phyloP scores from a whole-genome alignment of 2,329 filamentous ascomycete species.

The Stemphylium lycopersici region DNA sequence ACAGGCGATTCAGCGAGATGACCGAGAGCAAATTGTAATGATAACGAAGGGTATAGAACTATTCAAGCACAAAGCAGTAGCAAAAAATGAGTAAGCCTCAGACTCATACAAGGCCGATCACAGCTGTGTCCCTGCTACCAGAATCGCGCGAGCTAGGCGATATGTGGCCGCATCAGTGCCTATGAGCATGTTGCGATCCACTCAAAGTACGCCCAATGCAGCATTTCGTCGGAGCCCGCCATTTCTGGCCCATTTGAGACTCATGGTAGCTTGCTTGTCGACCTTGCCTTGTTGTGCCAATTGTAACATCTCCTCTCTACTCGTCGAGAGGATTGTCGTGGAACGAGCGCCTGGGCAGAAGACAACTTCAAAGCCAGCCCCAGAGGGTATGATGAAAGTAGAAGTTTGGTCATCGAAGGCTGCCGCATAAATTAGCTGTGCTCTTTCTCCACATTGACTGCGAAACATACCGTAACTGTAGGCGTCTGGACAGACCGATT shows the following conservation, averaged over 20 bases:
- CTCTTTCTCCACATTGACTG: background rate
- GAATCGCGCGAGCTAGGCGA: background rate
- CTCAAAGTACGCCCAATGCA: slow-evolving; percentile 5
- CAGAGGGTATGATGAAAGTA: slow-evolving; percentile 64
- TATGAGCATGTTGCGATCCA: slow-evolving; percentile 14
- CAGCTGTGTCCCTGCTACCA: background rate
- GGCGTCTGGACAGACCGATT: slow-evolving; percentile 80
- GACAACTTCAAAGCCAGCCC: slow-evolving; percentile 77
- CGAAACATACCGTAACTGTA: slow-evolving; percentile 73
- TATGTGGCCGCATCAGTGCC: slow-evolving; percentile 9
- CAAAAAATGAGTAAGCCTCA: background rate
- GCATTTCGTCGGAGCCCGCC: slow-evolving; percentile 27
- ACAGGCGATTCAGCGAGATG: background rate
- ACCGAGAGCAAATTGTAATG: background rate
- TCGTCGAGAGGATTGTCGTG: slow-evolving; percentile 55
- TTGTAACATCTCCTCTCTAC: slow-evolving; percentile 42
- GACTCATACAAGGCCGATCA: background rate
- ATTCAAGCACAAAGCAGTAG: slow-evolving; percentile 6
- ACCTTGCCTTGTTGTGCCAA: slow-evolving; percentile 41
- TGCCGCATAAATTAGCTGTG: slow-evolving; percentile 18
- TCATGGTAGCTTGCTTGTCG: slow-evolving; percentile 31
- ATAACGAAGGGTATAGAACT: slow-evolving; percentile 18
- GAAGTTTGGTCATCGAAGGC: slow-evolving; percentile 64
- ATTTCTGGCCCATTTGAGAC: slow-evolving; percentile 21
- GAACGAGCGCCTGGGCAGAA: slow-evolving; percentile 71